Evolutionary conservation across 306 rosid species (phyloP).

Genomic region (Senna tora): DNA sequence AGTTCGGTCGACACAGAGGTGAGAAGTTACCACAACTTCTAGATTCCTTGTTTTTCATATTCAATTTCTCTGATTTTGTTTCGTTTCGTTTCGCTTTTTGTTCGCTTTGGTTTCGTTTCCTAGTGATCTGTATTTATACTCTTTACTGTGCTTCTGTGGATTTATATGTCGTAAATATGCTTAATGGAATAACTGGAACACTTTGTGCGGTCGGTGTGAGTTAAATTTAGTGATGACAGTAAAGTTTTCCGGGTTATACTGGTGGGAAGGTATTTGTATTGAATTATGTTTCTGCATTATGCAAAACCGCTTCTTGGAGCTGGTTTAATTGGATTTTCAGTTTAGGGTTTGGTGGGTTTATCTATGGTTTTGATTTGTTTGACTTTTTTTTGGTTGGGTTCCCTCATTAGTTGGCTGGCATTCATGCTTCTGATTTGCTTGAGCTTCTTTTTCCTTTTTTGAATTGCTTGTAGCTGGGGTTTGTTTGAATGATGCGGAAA

Average conservation of each 20-base stretch:
- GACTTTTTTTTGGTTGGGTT: background rate
- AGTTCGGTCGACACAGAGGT: constrained; percentile 8
- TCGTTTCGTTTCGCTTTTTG: constrained; percentile 9
- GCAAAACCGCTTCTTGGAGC: background rate
- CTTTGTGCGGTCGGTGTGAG: background rate
- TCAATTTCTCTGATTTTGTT: background rate
- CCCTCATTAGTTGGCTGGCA: background rate
- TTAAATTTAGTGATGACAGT: background rate
- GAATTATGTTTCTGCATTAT: background rate
- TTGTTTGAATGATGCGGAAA: background rate
- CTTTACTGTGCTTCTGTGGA: background rate
- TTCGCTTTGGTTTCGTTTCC: background rate
- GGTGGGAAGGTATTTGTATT: background rate
- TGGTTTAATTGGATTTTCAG: background rate
- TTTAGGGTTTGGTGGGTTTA: background rate
- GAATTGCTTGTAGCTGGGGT: background rate
- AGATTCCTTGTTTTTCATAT: background rate
- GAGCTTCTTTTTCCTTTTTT: background rate
- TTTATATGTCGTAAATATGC: background rate
- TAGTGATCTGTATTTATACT: background rate
- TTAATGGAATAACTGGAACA: background rate
- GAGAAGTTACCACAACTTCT: background rate
- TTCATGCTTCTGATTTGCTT: background rate
- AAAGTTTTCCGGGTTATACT: background rate
- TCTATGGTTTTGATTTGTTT: background rate